Evolutionary conservation across 148 eudicot species (phyloP).

Genomic region (Spergularia bocconei): DNA sequence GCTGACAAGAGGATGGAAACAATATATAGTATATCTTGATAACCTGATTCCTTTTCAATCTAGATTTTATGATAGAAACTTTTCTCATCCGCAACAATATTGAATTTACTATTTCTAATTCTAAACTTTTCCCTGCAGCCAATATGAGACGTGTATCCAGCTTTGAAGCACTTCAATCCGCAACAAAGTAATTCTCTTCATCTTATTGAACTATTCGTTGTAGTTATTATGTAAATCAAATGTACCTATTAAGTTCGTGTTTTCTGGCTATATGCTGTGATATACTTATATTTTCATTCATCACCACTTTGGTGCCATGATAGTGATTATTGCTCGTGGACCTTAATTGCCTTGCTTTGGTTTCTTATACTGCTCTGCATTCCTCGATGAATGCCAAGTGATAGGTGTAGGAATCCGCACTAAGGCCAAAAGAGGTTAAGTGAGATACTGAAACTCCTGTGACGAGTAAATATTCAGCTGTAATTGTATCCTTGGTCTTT

Average conservation of each 20-base stretch:
- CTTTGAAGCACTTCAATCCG: conserved; percentile 66
- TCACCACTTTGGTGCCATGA: neutral
- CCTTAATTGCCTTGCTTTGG: neutral
- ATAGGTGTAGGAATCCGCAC: neutral
- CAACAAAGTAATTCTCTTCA: conserved; percentile 47
- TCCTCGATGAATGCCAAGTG: neutral
- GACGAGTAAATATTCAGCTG: neutral
- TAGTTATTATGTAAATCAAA: neutral
- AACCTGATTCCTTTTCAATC: neutral
- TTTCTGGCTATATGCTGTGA: neutral
- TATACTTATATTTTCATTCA: neutral
- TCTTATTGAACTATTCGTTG: neutral
- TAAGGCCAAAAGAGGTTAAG: neutral
- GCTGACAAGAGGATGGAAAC: neutral
- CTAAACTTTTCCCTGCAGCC: conserved; percentile 40
- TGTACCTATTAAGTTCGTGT: neutral
- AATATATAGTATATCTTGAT: neutral
- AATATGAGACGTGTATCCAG: conserved; percentile 69
- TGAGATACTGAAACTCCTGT: neutral
- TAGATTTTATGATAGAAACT: neutral
- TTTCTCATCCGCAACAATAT: neutral
- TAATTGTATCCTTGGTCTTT: neutral
- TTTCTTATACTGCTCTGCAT: neutral
- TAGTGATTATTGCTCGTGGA: neutral
- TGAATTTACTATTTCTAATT: conserved; percentile 3